These are phyloP conservation scores for Henckelia pumila DNA, from an alignment of 257 asterid species.

Conservation along the genomic window DNA sequence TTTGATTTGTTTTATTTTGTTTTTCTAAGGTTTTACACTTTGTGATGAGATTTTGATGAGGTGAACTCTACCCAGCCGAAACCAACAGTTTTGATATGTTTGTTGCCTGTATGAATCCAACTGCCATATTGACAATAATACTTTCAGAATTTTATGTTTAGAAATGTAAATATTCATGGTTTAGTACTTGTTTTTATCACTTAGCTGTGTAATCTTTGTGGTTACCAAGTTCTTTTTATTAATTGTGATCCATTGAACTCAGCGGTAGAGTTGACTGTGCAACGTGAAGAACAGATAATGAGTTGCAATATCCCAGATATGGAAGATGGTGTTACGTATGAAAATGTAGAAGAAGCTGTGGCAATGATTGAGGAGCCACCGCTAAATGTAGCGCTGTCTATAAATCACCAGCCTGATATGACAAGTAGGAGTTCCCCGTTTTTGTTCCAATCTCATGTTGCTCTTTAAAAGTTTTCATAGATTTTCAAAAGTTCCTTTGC, in stretches of 20 bases:
- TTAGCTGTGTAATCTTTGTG: background rate
- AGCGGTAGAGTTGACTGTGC: constrained; percentile 41
- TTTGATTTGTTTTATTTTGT: background rate
- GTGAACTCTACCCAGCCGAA: background rate
- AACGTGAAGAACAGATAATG: constrained; percentile 55
- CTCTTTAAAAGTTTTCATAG: constrained; percentile 1
- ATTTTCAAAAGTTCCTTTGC: background rate
- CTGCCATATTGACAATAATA: background rate
- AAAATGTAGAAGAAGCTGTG: constrained; percentile 61
- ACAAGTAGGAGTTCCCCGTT: constrained; percentile 12
- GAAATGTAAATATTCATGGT: background rate
- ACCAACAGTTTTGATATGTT: too few species aligned
- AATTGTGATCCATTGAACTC: constrained; percentile 21
- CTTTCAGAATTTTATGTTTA: background rate
- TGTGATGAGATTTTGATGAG: background rate
- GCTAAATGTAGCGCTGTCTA: constrained; percentile 29
- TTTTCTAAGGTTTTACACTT: too few species aligned
- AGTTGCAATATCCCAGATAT: constrained; percentile 47
- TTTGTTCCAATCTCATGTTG: constrained; percentile 10
- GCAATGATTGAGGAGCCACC: constrained; percentile 66
- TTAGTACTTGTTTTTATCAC: background rate
- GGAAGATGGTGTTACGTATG: constrained; percentile 59
- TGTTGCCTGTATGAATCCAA: background rate
- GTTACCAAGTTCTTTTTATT: constrained; percentile 19
- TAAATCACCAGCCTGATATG: constrained; percentile 35